Evolutionary conservation across 768 basidiomycete species (phyloP), one percentile per base, ranked within the genome.

Genomic region (Suillus cothurnatus): DNA sequence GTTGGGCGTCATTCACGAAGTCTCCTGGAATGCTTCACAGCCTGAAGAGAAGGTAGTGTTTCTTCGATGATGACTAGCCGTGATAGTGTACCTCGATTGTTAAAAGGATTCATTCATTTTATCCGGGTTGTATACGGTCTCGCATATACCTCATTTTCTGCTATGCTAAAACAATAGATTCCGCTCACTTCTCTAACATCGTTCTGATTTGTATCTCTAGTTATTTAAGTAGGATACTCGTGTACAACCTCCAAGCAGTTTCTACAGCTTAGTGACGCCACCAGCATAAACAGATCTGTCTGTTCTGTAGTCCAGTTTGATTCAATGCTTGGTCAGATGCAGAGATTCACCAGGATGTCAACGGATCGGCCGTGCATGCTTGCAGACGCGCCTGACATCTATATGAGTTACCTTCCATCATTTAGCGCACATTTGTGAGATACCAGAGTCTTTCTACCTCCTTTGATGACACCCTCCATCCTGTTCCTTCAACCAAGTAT

Each of bases 381-480:
- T n/a, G n/a, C n/a, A n/a, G n/a, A n/a, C n/a, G n/a, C n/a, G 26
- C 69, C 68, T 12, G 64, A 75, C 6, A 41, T 75, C 28, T 28
- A 65, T 50, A 68, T 28, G 41, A 69, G 68, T 52, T 75, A 75
- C 56, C 0, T 77, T 39, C 75, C 75, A 4, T 61, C 64, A 62
- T 73, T 75, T 45, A 52, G 67, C 12, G 67, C 67, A 32, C 74
- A 75, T 47, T 68, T 76, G 60, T 50, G 64, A 23, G 75, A 75
- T 23, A 76, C 73, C 0, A 14, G 63, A 21, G 59, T 62, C 61
- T 75, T 14, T 14, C 14, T 38, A 38, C 14, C 36, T 14, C 36
- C 6, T 38, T 38, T 38, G 36, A 38, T 38, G 36, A 38, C 36
- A 14, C 14, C 36, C 36, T n/a, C 36, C 36, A 34, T 34, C 6